These are phyloP conservation scores for Boletus pseudopeckii DNA, from an alignment of 768 basidiomycete genomes.

Conservation along the genomic window DNA sequence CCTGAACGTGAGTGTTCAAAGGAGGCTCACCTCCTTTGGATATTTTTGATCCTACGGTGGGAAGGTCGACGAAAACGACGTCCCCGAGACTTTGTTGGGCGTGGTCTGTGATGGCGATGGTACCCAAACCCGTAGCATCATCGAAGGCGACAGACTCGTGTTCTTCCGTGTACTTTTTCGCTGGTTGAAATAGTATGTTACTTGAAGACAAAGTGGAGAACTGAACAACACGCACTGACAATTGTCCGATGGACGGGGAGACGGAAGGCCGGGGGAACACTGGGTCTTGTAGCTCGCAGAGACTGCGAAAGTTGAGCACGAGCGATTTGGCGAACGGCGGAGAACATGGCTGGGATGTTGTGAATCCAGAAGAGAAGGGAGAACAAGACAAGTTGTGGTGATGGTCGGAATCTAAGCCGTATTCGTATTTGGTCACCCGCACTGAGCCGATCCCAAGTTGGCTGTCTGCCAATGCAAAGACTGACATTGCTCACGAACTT, in stretches of 20 bases:
- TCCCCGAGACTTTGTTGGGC: constrained; percentile 92
- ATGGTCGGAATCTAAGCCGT: too few relatives aligned
- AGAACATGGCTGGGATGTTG: constrained; percentile 17
- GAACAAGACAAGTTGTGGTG: not conserved
- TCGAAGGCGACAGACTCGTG: constrained; percentile 48
- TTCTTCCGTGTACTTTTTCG: constrained; percentile 53
- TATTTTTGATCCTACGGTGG: constrained; percentile 57
- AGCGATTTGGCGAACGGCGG: constrained; percentile 7
- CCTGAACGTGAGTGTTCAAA: not conserved
- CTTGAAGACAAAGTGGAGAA: not conserved
- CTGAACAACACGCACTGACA: constrained; percentile 21
- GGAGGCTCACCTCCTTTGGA: constrained; percentile 65
- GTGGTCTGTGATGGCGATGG: constrained; percentile 84
- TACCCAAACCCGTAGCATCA: constrained; percentile 35
- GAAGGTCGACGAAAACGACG: constrained; percentile 95
- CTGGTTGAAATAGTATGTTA: not conserved
- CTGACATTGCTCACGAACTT: too few relatives aligned
- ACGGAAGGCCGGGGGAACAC: not conserved
- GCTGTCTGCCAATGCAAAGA: too few relatives aligned
- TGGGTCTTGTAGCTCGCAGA: not conserved
- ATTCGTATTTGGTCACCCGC: constrained; percentile 22
- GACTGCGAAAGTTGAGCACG: constrained; percentile 12
- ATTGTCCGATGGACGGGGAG: constrained; percentile 18
- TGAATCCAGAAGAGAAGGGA: constrained; percentile 46
- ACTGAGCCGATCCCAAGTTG: constrained; percentile 3